phyloP scores from a whole-genome alignment of 1,284 basidiomycete species.

The Pseudozyma flocculosa region DNA sequence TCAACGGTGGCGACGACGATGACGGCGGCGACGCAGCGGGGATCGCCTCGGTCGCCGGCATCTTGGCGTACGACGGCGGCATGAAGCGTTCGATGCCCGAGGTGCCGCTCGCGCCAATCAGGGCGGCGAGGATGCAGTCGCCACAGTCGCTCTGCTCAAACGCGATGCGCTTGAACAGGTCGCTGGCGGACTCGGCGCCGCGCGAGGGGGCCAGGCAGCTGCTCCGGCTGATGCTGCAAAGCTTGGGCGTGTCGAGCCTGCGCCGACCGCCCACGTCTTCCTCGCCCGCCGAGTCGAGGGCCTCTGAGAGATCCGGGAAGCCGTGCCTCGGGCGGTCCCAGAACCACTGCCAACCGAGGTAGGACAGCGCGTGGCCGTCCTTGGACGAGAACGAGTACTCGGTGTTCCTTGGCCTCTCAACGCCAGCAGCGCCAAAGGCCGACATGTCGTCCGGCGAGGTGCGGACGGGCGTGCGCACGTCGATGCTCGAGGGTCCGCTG shows the following conservation, averaged over 20 bases:
- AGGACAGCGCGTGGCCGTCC: slow-evolving; percentile 32
- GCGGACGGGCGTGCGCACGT: slow-evolving; percentile 11
- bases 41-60: not conserved
- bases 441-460: slow-evolving; percentile 9
- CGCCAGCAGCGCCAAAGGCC: slow-evolving; percentile 12
- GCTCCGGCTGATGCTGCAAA: slow-evolving; percentile 9
- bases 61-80: slow-evolving; percentile 6
- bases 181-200: slow-evolving; percentile 8
- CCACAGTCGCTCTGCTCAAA: slow-evolving; percentile 20
- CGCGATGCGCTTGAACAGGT: slow-evolving; percentile 34
- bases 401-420: slow-evolving; percentile 26
- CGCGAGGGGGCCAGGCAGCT: slow-evolving; percentile 7
- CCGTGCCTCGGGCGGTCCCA: slow-evolving; percentile 27
- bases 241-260: not conserved
- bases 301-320: slow-evolving; percentile 26
- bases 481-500: not conserved
- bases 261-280: slow-evolving; percentile 13
- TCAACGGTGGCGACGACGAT: too few relatives aligned
- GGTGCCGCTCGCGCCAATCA: slow-evolving; percentile 19
- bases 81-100: slow-evolving; percentile 24
- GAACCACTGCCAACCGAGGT: slow-evolving; percentile 35
- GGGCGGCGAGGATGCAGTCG: slow-evolving; percentile 31
- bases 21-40: too few relatives aligned
- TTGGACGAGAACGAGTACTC: slow-evolving; percentile 34
- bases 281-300: not conserved